Base-by-base conservation (phyloP, 169 alveolate species). In the Ichthyophthirius multifiliis region DNA sequence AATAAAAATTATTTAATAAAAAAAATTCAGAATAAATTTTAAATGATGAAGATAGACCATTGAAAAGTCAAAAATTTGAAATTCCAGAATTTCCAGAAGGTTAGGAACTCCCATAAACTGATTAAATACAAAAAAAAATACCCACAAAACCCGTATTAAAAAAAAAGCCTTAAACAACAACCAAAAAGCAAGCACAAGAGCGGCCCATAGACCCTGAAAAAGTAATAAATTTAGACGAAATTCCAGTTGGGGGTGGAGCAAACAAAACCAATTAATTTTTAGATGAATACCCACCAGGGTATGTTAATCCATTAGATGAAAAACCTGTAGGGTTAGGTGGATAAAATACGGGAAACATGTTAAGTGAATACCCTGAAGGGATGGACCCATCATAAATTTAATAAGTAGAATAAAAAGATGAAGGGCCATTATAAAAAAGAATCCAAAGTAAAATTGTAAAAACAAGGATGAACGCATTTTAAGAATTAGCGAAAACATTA, bases 21-120 rank as follows among this genome's bases (percentile, higher is more conserved):
- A n/a, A n/a, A n/a, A n/a, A n/a, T n/a, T n/a, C n/a, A n/a, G n/a
- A n/a, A n/a, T n/a, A n/a, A n/a, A n/a, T n/a, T n/a, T n/a, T n/a
- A n/a, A n/a, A n/a, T n/a, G n/a, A 55, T 55, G 84, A 78, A 43
- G 78, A 78, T 0, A 13, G 44, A 12, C 84, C 84, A 41, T 74
- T 78, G 18, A 78, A 78, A 64, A 78, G 84, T 7, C 41, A 78
- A 16, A 78, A 78, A 5, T 78, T 78, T 44, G 55, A 65, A 15
- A 78, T 78, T 16, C 45, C 78, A 30, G 84, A 78, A 32, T 78
- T 43, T 34, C 76, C 84, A 18, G 83, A 76, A 37, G 83, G 83
- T 32, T 43, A 45, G 55, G 64, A 78, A n/a, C 76, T 55, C 2
- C 67, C 62, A n/a, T n/a, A n/a, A n/a, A n/a, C n/a, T n/a, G n/a